phyloP scores from a whole-genome alignment of 2,329 filamentous ascomycete species.

The Exophiala spinifera region DNA sequence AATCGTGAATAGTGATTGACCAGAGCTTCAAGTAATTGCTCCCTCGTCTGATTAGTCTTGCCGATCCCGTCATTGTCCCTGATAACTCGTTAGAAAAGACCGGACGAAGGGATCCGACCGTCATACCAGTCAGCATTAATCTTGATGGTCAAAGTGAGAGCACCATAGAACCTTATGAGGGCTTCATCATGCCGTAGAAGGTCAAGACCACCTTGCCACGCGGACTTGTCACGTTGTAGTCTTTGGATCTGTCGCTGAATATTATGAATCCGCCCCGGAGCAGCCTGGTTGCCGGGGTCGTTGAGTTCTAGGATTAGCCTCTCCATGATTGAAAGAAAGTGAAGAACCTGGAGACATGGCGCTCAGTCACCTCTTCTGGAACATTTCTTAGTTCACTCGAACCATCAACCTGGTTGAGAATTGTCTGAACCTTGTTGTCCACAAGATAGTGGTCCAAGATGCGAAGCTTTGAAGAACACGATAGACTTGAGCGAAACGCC shows the following conservation, averaged over 20 bases:
- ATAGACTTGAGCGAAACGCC: too few species aligned
- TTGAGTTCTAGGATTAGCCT: constrained; percentile 26
- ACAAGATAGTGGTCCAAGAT: too few species aligned
- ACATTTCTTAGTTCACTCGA: not conserved
- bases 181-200: constrained; percentile 67
- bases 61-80: constrained; percentile 35
- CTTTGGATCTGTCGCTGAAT: constrained; percentile 74
- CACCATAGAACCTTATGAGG: constrained; percentile 86
- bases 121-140: constrained; percentile 80
- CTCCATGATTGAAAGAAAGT: constrained; percentile 20
- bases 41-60: constrained; percentile 30
- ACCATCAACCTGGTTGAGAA: not conserved
- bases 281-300: constrained; percentile 24
- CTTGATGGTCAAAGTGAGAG: constrained; percentile 89
- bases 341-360: not conserved
- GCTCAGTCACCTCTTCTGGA: not conserved
- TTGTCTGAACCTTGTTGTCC: too few species aligned
- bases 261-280: constrained; percentile 31
- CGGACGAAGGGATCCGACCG: constrained; percentile 1
- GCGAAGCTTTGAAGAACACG: too few species aligned
- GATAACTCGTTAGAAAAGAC: not conserved
- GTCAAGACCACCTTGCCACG: constrained; percentile 80
- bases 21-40: constrained; percentile 41
- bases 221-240: constrained; percentile 73
- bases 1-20: constrained; percentile 43